Base-by-base conservation (phyloP, 768 basidiomycete species). In the Myochromella boudieri region DNA sequence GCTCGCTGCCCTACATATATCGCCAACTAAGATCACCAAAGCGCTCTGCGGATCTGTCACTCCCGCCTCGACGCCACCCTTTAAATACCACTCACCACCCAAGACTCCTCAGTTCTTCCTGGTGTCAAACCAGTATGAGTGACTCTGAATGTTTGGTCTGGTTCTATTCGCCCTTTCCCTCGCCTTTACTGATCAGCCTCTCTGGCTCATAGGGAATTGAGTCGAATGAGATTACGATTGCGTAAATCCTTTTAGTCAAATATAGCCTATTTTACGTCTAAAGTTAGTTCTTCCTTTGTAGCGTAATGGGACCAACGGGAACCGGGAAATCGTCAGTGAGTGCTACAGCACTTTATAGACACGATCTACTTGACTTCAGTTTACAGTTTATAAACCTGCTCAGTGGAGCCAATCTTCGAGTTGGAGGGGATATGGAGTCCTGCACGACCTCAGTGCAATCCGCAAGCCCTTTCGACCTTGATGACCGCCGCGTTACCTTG, bases 381-480 rank as follows among this genome's bases (percentile, higher is more conserved):
- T n/a, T 9, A 8, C 49, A 81, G 81, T 80, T 82, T 44, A 76
- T 81, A 58, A 81, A 81, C 51, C 55, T 70, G 5, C 64, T 71
- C 37, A 81, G 78, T 53, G 77, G 75, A 9, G 76, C 77, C 8
- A 57, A 65, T 31, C 55, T 82, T 17, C 64, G 63, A 11, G 70
- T 81, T 12, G 77, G 78, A 17, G 59, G 56, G 4, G 68, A 70
- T 3, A 62, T 80, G 24, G 64, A 73, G 43, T 82, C 80, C 12
- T 81, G 77, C 51, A 83, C 81, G 0, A 64, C 59, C 36, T 63
- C 63, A 8, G 72, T 83, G 1, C 67, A 74, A 43, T 60, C 69
- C 3, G 65, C 75, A 0, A 50, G 66, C 7, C 62, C 74, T 0
- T 78, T 81, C 54, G 51, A 62, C 20, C 56, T 79, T 9, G 70